Conservation (phyloP, 1,139 yeast genomes). For the Nakaseomyces uthaithaninus region DNA sequence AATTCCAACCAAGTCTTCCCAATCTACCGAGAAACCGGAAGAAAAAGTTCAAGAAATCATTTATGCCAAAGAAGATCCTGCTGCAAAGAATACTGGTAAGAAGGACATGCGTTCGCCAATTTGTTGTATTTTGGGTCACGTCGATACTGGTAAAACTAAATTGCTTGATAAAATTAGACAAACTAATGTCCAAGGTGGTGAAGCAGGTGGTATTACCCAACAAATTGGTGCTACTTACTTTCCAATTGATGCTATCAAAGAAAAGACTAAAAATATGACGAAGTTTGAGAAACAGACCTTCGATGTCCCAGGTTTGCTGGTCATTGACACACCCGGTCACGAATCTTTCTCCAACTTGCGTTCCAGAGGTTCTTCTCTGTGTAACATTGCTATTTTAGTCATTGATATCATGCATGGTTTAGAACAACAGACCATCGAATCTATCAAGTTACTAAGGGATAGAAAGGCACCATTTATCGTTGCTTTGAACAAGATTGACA, state of each 20-base stretch:
- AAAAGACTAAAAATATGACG: constrained; percentile 87
- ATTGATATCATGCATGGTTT: constrained; percentile 99
- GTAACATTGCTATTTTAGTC: constrained; percentile 97
- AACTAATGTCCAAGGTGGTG: constrained; percentile 99
- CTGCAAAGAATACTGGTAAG: constrained; percentile 28
- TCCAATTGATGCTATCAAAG: constrained; percentile 90
- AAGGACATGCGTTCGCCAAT: constrained; percentile 88
- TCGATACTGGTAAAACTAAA: constrained; percentile 98
- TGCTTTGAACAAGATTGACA: constrained; percentile 94
- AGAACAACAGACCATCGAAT: constrained; percentile 94
- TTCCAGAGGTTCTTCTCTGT: constrained; percentile 96
- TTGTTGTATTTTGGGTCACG: constrained; percentile 98
- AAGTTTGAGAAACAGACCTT: constrained; percentile 74
- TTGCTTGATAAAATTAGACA: constrained; percentile 94
- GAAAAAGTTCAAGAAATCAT: constrained; percentile 13
- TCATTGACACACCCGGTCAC: constrained; percentile 99
- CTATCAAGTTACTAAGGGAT: constrained; percentile 83
- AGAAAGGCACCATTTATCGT: constrained; percentile 97
- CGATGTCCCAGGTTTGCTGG: constrained; percentile 93
- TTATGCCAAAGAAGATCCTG: constrained; percentile 10
- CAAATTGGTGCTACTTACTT: constrained; percentile 99
- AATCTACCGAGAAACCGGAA: constrained; percentile 5
- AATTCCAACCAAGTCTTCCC: constrained; percentile 11
- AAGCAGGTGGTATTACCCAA: constrained; percentile 99
- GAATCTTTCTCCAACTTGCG: constrained; percentile 96